A percentile compares a stretch with the other conserved stretches of the same genome.
phyloP scores from a whole-genome alignment of 257 asterid species.

The Nicotiana undulata region DNA sequence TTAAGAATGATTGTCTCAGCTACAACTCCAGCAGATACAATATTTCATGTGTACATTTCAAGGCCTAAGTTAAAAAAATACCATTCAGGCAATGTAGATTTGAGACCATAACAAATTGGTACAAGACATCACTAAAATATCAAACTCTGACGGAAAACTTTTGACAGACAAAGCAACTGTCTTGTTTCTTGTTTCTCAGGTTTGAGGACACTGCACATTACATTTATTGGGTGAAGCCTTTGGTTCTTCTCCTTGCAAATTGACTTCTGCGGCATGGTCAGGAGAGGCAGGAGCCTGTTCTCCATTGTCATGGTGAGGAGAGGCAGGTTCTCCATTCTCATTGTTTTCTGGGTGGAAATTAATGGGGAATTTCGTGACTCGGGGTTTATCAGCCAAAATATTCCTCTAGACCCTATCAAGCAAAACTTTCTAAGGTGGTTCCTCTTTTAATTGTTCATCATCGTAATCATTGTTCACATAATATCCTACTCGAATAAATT shows the following conservation, averaged over 20 bases:
- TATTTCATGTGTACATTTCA: neutral
- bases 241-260: slow-evolving; percentile 8
- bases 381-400: slow-evolving; percentile 48
- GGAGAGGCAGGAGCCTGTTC: slow-evolving; percentile 28
- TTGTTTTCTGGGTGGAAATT: slow-evolving; percentile 48
- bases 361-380: slow-evolving; percentile 63
- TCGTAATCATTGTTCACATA: slow-evolving; percentile 32
- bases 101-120: neutral
- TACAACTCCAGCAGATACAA: neutral
- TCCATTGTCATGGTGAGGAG: slow-evolving; percentile 31
- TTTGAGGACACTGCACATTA: slow-evolving; percentile 21
- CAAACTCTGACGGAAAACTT: neutral
- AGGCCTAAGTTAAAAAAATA: neutral
- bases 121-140: neutral
- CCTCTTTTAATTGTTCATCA: slow-evolving; percentile 52
- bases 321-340: slow-evolving; percentile 28
- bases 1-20: neutral
- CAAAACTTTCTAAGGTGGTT: slow-evolving; percentile 60
- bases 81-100: neutral
- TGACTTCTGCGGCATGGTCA: slow-evolving; percentile 16
- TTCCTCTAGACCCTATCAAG: slow-evolving; percentile 52
- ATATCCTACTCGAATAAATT: slow-evolving; percentile 32
- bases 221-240: slow-evolving; percentile 19
- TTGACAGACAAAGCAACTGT: neutral
- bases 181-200: neutral